Evolutionary conservation across 2,329 filamentous ascomycete genomes (phyloP), one percentile per base, ranked within the genome.

Genomic region (Diaporthe longicolla): DNA sequence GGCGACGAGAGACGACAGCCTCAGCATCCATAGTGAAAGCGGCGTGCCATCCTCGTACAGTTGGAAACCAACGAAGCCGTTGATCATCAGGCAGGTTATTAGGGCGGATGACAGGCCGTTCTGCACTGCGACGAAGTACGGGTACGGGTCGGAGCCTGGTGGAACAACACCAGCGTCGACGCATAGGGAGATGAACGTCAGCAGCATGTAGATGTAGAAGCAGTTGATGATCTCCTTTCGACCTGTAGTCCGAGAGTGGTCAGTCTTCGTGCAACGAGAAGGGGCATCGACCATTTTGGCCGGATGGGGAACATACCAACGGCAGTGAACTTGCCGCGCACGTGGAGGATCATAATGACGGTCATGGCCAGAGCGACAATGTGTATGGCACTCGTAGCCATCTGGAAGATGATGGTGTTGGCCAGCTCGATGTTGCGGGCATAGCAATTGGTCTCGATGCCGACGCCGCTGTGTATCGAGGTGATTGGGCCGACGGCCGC

Each of bases 341-440:
- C 94, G 83, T 99, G 97, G 77, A 99, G 88, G 76, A 99, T 95
- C 97, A 99, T 99, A 80, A 98, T 93, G 11, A 96, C 93, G 5
- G 95, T 97, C 96, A 99, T 98, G 79, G 92, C 87, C 74, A 99
- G 87, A 19, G 96, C 94, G 73, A 93, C 86, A 78, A 99, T 98
- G 84, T 99, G 97, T 85, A 97, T 94, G 81, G 96, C 95, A 76
- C 94, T 94, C 29, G 95, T 92, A 37, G 95, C 97, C 81, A 93
- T 94, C 85, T 98, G 92, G 83, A 99, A 99, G 81, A 99, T 99
- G 85, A 98, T 96, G 54, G 97, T 99, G 86, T 99, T 99, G 78
- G 95, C 97, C 78, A 98, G 85, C 84, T 98, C 95, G 83, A 99
- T 96, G 80, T 97, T 97, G 74, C 97, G 92, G 74, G 97, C 94